Evolutionary conservation across 805 yeast genomes (phyloP), one percentile per base, ranked within the genome.

Genomic region (Yarrowia alimentaria): DNA sequence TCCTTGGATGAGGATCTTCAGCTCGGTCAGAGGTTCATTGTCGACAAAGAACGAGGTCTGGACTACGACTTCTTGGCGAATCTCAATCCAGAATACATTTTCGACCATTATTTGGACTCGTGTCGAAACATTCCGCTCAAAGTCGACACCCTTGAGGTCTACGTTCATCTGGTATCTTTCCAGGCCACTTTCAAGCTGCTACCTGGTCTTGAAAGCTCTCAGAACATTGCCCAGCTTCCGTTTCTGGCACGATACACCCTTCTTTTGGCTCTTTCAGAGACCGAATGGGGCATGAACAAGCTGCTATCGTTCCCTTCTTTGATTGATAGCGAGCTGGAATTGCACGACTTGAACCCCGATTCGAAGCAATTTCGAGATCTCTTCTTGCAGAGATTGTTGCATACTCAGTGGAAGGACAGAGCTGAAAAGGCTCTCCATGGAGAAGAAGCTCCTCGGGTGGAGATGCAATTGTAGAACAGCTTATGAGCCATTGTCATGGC

Each of bases 221-320:
- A 18, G 0, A 5, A 14, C 1, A 43, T 43, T 11, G 20, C 50
- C 3, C 16, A 30, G 3, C 17, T 43, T 12, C 50, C 50, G 1
- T 43, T 43, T n/a, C 20, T 43, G 50, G 37, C 50, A 2, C 13
- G 50, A 22, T 43, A 43, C 17, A 30, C 35, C 8, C 37, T 43
- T n/a, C 32, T 40, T 4, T 10, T 40, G 19, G 47, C 47, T 0
- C 26, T 40, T 5, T 19, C 33, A 2, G 47, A 40, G 13, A 16
- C 29, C 6, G 17, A 29, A 6, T 43, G 50, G 50, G 50, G 50
- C 9, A 6, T 43, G 21, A 16, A 30, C 11, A 11, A 22, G 12
- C 17, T 43, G 3, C 30, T 31, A 6, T 30, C 37, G n/a, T 43
- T 43, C 29, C 50, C 50, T 9, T 30, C 29, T n/a, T 16, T 43